Conservation (phyloP, 164 flowering plant species). For the Umbilicus rupestris region DNA sequence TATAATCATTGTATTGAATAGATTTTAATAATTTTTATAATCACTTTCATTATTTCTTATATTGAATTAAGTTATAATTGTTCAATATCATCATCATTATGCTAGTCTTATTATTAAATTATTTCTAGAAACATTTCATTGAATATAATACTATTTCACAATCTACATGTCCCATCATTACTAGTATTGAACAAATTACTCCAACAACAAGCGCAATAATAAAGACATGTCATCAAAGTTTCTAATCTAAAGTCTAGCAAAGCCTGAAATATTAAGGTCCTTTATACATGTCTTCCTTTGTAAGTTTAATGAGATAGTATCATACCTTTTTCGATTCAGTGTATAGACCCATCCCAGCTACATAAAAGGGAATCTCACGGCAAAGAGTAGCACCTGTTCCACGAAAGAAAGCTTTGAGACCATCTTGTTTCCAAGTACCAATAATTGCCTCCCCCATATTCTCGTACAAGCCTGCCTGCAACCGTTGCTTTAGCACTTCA, state of each 20-base stretch:
- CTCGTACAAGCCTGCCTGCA: slow-evolving; percentile 89
- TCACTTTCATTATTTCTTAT: too few relatives aligned
- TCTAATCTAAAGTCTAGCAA: neutral
- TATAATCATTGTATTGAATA: too few relatives aligned
- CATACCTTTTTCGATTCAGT: slow-evolving; percentile 93
- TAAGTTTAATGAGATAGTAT: neutral
- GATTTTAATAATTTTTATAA: too few relatives aligned
- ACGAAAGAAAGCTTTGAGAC: slow-evolving; percentile 87
- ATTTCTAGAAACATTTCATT: too few relatives aligned
- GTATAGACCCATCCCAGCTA: slow-evolving; percentile 96
- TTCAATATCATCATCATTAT: too few relatives aligned
- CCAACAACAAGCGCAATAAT: neutral
- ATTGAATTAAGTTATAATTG: too few relatives aligned
- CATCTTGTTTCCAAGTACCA: slow-evolving; percentile 88
- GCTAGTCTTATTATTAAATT: too few relatives aligned
- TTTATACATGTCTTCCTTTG: neutral
- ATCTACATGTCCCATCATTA: too few relatives aligned
- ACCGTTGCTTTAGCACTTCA: slow-evolving; percentile 90
- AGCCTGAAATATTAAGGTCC: neutral
- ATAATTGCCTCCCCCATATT: slow-evolving; percentile 93
- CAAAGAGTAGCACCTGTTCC: slow-evolving; percentile 97
- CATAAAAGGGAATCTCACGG: slow-evolving; percentile 97
- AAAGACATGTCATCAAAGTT: neutral
- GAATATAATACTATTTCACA: too few relatives aligned
- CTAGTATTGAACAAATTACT: too few relatives aligned